Evolutionary conservation across 129 eudicot species (phyloP).

Genomic region (Rutidosis leptorrhynchoides): DNA sequence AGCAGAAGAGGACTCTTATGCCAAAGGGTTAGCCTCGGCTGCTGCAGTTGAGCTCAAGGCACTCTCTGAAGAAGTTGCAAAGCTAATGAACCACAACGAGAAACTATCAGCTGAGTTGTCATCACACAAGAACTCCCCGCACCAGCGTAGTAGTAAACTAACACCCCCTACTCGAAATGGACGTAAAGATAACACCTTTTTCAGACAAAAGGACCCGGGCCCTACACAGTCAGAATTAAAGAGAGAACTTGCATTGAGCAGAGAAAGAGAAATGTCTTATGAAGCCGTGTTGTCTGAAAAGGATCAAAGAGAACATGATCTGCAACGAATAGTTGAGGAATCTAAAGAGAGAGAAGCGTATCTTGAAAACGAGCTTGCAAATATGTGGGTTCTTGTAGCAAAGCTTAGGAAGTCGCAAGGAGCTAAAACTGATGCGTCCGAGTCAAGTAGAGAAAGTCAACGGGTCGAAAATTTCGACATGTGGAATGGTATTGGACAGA

Average conservation of each 20-base stretch:
- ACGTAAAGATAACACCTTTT: conserved; percentile 45
- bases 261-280: conserved; percentile 72
- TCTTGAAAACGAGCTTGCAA: conserved; percentile 93
- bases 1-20: conserved; percentile 93
- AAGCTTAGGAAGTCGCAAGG: conserved; percentile 78
- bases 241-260: conserved; percentile 70
- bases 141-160: conserved; percentile 43
- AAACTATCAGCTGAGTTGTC: conserved; percentile 46
- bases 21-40: conserved; percentile 97
- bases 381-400: conserved; percentile 96
- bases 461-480: conserved; percentile 35
- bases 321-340: conserved; percentile 68
- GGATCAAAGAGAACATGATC: conserved; percentile 59
- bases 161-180: conserved; percentile 49
- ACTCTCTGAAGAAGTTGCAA: conserved; percentile 89
- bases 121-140: conserved; percentile 59
- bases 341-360: conserved; percentile 88
- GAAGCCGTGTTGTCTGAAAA: conserved; percentile 77
- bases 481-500: conserved; percentile 30
- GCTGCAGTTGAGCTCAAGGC: conserved; percentile 97
- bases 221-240: conserved; percentile 50
- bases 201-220: conserved; percentile 57
- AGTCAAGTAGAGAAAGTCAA: conserved; percentile 32
- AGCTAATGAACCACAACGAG: conserved; percentile 93
- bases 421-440: conserved; percentile 37